Evolutionary conservation across 2,329 filamentous ascomycete genomes (phyloP).

Genomic region (Davidsoniella australis): DNA sequence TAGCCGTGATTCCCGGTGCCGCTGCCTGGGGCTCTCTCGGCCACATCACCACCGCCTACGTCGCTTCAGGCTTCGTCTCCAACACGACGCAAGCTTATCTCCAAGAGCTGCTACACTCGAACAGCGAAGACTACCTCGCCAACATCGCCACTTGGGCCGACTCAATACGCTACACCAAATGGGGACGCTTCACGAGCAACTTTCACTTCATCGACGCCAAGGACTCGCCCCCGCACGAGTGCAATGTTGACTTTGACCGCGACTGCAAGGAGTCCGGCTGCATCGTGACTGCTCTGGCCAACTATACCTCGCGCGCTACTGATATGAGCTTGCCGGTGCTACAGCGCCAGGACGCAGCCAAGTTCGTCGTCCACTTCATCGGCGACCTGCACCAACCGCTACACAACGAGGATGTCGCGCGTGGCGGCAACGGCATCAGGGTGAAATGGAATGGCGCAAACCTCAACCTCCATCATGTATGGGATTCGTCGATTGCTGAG

Average conservation of each 20-base stretch:
- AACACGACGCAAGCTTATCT: conserved; percentile 38
- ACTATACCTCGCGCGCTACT: conserved; percentile 40
- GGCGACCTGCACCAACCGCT: conserved; percentile 55
- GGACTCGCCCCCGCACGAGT: conserved; percentile 39
- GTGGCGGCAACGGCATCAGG: conserved; percentile 51
- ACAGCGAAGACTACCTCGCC: conserved; percentile 40
- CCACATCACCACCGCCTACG: conserved; percentile 47
- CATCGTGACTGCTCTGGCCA: conserved; percentile 41
- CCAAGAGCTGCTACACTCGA: conserved; percentile 37
- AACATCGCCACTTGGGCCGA: conserved; percentile 52
- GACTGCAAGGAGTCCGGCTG: conserved; percentile 48
- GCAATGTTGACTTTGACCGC: conserved; percentile 38
- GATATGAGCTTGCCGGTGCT: conserved; percentile 27
- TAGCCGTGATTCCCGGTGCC: conserved; percentile 21
- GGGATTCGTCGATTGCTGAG: conserved; percentile 55
- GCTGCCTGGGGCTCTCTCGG: conserved; percentile 36
- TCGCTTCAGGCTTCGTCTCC: conserved; percentile 43
- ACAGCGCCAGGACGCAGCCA: conserved; percentile 40
- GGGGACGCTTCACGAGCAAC: conserved; percentile 41
- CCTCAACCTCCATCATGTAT: conserved; percentile 55
- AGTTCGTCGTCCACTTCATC: conserved; percentile 52
- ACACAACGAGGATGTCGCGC: conserved; percentile 44
- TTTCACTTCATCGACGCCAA: conserved; percentile 57
- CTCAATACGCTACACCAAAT: conserved; percentile 45
- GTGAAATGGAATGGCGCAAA: conserved; percentile 41